These are phyloP conservation scores for Nigrospora osmanthi DNA, from an alignment of 2,329 filamentous ascomycete species.

Conservation along the genomic window DNA sequence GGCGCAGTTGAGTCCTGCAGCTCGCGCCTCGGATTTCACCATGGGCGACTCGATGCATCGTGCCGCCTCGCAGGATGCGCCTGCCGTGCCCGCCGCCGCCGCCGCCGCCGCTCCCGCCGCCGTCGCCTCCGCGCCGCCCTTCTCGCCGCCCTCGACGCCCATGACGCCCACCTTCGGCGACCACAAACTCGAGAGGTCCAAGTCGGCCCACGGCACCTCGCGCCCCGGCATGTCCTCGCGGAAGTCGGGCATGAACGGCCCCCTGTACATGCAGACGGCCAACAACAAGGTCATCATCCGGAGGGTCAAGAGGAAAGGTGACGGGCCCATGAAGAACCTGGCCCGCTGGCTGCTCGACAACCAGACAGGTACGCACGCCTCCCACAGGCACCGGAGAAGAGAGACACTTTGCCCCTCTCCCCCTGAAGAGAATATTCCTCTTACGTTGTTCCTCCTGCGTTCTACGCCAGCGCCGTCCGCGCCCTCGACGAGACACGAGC, in stretches of 20 bases:
- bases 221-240: neutral
- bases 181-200: neutral
- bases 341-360: conserved; percentile 68
- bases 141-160: neutral
- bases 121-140: neutral
- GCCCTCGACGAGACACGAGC: too few species aligned
- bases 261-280: conserved; percentile 49
- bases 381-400: too few species aligned
- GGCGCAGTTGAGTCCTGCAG: neutral
- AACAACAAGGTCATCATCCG: conserved; percentile 46
- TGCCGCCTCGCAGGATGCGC: neutral
- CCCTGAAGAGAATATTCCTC: neutral
- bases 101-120: neutral
- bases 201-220: neutral
- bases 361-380: conserved; percentile 59
- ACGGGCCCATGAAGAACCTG: conserved; percentile 52
- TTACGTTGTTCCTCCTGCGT: too few species aligned
- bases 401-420: too few species aligned
- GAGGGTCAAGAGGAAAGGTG: conserved; percentile 53
- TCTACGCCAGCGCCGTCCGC: too few species aligned
- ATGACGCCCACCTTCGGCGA: neutral
- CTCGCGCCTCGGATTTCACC: neutral
- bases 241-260: conserved; percentile 36
- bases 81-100: neutral
- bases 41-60: neutral